phyloP scores from a whole-genome alignment of 78 protist genomes.

The Mastigamoeba balamuthi region DNA sequence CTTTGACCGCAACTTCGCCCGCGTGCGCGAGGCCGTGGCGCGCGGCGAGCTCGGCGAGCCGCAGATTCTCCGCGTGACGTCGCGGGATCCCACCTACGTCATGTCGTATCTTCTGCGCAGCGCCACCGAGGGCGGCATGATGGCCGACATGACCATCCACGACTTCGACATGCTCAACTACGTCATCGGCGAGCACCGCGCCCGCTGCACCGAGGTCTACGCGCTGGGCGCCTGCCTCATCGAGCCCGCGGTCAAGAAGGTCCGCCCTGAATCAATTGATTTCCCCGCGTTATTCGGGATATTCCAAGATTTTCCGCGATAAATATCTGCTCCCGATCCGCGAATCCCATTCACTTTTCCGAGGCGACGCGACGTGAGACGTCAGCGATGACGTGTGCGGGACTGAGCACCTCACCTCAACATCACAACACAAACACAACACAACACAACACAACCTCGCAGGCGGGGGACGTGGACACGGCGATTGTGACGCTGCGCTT shows the following conservation, averaged over 20 bases:
- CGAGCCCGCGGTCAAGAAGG: no score
- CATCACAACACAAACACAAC: no score
- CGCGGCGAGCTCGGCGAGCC: neutral
- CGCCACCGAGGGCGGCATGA: neutral
- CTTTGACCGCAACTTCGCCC: neutral
- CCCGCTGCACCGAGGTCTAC: neutral
- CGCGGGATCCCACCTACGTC: neutral
- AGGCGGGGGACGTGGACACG: slow-evolving; percentile 14
- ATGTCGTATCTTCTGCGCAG: neutral
- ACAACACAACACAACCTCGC: no score
- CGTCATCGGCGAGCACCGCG: neutral
- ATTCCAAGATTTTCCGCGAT: no score
- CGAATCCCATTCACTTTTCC: no score
- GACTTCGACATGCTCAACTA: neutral
- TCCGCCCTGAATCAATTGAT: no score
- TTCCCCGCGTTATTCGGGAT: no score
- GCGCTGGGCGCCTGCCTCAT: neutral
- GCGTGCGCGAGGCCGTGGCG: neutral
- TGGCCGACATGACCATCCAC: neutral
- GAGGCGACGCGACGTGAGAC: no score
- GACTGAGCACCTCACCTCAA: no score
- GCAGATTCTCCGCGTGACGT: neutral
- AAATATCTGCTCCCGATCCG: no score
- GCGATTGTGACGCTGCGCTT: neutral
- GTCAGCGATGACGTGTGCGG: no score